A percentile compares a stretch with the other conserved stretches of the same genome.
phyloP scores from a whole-genome alignment of 2,329 filamentous ascomycete species.

The Alternaria triticimaculans region DNA sequence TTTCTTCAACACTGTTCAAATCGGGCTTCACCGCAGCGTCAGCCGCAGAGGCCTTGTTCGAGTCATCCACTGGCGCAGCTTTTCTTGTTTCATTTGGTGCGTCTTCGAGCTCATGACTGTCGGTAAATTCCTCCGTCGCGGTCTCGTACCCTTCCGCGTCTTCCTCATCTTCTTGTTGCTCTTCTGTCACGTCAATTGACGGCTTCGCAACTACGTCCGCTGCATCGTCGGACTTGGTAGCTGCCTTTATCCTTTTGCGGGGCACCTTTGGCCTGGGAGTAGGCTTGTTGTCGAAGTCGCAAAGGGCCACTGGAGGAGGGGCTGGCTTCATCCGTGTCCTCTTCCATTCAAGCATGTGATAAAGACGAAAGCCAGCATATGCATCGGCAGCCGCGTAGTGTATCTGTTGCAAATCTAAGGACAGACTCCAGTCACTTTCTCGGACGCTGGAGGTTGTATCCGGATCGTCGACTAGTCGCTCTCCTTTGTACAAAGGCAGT shows the following conservation, averaged over 20 bases:
- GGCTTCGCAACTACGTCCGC: conserved; percentile 11
- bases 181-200: conserved; percentile 21
- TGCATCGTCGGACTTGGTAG: conserved; percentile 12
- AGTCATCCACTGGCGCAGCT: neutral
- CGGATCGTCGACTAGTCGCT: conserved; percentile 36
- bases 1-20: neutral
- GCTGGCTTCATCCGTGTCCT: conserved; percentile 70
- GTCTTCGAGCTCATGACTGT: conserved; percentile 32
- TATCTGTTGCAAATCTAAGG: conserved; percentile 69
- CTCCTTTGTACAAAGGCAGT: conserved; percentile 81
- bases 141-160: conserved; percentile 47
- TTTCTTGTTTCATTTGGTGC: conserved; percentile 9
- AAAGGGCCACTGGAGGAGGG: conserved; percentile 73
- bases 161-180: conserved; percentile 26
- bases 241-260: conserved; percentile 13
- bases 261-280: conserved; percentile 11
- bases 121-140: conserved; percentile 36
- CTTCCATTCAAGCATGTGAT: conserved; percentile 71
- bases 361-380: conserved; percentile 81
- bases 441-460: conserved; percentile 60
- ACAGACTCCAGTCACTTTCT: conserved; percentile 74
- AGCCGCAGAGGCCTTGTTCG: conserved; percentile 1
- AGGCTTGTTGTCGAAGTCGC: conserved; percentile 64
- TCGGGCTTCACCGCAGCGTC: neutral
- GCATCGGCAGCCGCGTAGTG: conserved; percentile 80